Evolutionary conservation across 1,139 yeast genomes (phyloP), one percentile per base, ranked within the genome.

Genomic region (Nakaseomyces glabratus): DNA sequence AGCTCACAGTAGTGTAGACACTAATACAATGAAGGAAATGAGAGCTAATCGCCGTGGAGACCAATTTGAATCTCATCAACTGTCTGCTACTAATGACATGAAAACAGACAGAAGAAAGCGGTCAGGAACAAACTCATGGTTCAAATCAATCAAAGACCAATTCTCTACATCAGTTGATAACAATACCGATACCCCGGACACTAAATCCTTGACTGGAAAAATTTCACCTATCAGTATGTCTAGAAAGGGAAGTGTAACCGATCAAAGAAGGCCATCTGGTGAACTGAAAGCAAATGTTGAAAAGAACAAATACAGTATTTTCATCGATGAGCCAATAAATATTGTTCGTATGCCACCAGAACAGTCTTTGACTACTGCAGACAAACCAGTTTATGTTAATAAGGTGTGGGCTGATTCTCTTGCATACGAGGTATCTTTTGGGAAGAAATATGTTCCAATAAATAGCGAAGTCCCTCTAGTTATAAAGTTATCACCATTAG

Each of bases 341-440:
- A 44, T 62, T 49, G 76, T 84, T 4, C 66, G 95, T 42, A 72
- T 82, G 0, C 95, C 95, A 1, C 95, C 95, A 1, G 71, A 76
- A n/a, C 69, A 71, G 45, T 84, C 86, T 1, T 66, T 76, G 24
- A 73, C 85, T 0, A 72, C 82, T 6, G 73, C 81, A 3, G 81
- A 82, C 52, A 82, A 81, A 49, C 93, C 95, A 0, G 73, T 86
- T 19, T 81, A 77, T 53, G 84, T 86, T 20, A 81, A 82, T 49
- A 69, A 90, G 39, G 69, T 77, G 3, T 86, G 95, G 95, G 81
- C 79, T 47, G 78, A 82, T 43, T 60, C 90, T 0, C 62, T 86
- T 28, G 81, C 77, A 40, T 86, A 86, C 57, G 82, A 82, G 45
- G 71, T 86, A 20, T 72, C 85, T 0, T 69, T 85, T 37, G 93